Conservation (phyloP, 148 eudicot genomes). For the Arctostaphylos glauca region DNA sequence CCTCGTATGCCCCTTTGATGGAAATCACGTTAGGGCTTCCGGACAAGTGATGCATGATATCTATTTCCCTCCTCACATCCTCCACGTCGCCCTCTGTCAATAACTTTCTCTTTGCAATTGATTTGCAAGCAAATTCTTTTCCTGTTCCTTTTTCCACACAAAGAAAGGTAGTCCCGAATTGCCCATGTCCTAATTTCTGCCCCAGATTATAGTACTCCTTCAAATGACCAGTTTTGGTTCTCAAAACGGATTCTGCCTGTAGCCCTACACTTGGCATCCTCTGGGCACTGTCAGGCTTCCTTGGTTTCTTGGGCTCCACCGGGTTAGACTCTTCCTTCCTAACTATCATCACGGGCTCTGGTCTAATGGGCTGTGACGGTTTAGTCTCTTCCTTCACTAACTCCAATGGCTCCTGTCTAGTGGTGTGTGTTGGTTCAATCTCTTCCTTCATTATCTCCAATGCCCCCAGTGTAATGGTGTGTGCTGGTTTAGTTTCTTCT, state of each 20-base stretch:
- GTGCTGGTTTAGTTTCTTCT: no score
- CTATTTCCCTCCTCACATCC: conserved; percentile 86
- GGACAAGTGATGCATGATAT: conserved; percentile 89
- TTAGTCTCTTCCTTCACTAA: conserved; percentile 15
- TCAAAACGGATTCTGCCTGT: conserved; percentile 59
- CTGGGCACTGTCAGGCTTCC: conserved; percentile 34
- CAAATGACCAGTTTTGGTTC: conserved; percentile 55
- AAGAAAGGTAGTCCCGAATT: conserved; percentile 79
- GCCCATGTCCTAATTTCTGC: conserved; percentile 83
- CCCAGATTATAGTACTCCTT: conserved; percentile 67
- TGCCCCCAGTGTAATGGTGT: no score
- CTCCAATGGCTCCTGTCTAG: conserved; percentile 17
- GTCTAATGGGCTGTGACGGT: conserved; percentile 14
- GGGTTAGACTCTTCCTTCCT: conserved; percentile 19
- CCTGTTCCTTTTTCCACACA: conserved; percentile 61
- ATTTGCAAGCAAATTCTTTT: no score
- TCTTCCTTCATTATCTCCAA: no score
- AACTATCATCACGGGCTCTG: conserved; percentile 3
- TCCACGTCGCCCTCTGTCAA: conserved; percentile 69
- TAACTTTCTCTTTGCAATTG: no score
- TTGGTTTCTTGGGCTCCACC: conserved; percentile 20
- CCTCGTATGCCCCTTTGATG: conserved; percentile 80
- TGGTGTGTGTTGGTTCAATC: conserved; percentile 16
- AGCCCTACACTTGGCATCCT: conserved; percentile 62
- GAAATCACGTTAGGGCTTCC: conserved; percentile 65